These are phyloP conservation scores for Oryza meyeriana DNA, from an alignment of 176 grass and related monocot species.

Conservation along the genomic window DNA sequence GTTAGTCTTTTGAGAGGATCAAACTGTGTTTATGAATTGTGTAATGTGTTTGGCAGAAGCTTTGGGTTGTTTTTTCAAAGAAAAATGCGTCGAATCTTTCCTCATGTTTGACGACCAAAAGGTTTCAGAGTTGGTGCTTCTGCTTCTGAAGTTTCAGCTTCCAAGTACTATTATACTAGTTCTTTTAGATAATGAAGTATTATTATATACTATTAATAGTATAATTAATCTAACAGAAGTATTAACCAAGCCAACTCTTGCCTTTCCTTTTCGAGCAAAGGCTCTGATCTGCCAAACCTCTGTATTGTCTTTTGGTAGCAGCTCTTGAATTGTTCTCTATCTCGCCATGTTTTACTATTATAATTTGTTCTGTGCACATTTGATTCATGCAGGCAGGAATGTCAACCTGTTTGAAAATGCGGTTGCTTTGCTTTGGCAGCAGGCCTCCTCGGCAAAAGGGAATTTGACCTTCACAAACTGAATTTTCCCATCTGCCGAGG, in stretches of 20 bases:
- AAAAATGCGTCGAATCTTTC: slow-evolving; percentile 7
- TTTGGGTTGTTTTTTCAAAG: slow-evolving; percentile 10
- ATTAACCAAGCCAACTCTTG: background rate
- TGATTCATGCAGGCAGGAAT: slow-evolving; percentile 1
- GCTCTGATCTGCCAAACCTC: slow-evolving; percentile 21
- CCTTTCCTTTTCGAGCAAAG: slow-evolving; percentile 4
- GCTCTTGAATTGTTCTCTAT: slow-evolving; percentile 29
- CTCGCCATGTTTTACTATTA: slow-evolving; percentile 6
- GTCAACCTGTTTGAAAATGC: slow-evolving; percentile 39
- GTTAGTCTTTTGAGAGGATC: background rate
- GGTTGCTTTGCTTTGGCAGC: slow-evolving; percentile 32
- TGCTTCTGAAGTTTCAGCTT: background rate
- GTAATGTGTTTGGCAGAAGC: slow-evolving; percentile 37
- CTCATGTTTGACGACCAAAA: slow-evolving; percentile 49
- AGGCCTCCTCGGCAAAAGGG: slow-evolving; percentile 36
- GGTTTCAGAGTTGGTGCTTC: background rate
- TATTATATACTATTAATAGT: background rate
- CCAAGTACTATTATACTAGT: background rate
- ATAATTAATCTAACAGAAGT: background rate
- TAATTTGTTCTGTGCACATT: background rate
- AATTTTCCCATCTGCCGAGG: slow-evolving; percentile 19
- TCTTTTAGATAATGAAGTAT: background rate
- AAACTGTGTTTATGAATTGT: background rate
- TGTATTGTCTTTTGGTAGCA: slow-evolving; percentile 24
- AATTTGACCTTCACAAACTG: slow-evolving; percentile 25